Percentiles rank a stretch among this genome's conserved stretches.
These are phyloP conservation scores for Patellifolia procumbens DNA, from an alignment of 179 eudicot species.

Conservation along the genomic window DNA sequence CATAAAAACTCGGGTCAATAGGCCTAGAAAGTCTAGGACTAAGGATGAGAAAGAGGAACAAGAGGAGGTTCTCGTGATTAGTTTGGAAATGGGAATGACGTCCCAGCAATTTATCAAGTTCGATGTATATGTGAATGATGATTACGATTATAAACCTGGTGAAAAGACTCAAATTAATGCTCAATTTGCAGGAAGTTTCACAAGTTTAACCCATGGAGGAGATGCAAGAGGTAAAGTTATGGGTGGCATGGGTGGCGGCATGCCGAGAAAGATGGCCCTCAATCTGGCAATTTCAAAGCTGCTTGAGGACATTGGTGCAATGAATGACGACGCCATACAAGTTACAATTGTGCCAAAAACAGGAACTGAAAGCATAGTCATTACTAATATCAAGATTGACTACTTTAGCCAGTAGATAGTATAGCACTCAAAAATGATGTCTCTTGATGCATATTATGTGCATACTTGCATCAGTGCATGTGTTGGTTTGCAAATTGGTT, in stretches of 20 bases:
- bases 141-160: not conserved
- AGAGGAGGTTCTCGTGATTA: conserved; percentile 15
- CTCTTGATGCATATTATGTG: no score
- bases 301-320: conserved; percentile 11
- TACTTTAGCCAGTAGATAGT: not conserved
- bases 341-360: conserved; percentile 16
- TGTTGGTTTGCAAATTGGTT: no score
- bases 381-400: conserved; percentile 5
- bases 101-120: conserved; percentile 5
- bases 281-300: conserved; percentile 8
- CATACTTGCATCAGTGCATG: no score
- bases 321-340: not conserved
- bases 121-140: conserved; percentile 21
- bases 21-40: conserved; percentile 10
- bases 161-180: not conserved
- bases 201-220: conserved; percentile 7
- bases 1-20: not conserved
- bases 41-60: not conserved
- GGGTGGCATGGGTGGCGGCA: not conserved
- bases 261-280: not conserved
- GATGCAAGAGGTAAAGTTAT: not conserved
- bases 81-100: not conserved
- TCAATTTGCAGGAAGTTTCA: conserved; percentile 11
- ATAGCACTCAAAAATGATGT: no score
- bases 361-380: conserved; percentile 1